phyloP scores from a whole-genome alignment of 1,284 basidiomycete genomes.

The Erythrobasidium hasegawianum region DNA sequence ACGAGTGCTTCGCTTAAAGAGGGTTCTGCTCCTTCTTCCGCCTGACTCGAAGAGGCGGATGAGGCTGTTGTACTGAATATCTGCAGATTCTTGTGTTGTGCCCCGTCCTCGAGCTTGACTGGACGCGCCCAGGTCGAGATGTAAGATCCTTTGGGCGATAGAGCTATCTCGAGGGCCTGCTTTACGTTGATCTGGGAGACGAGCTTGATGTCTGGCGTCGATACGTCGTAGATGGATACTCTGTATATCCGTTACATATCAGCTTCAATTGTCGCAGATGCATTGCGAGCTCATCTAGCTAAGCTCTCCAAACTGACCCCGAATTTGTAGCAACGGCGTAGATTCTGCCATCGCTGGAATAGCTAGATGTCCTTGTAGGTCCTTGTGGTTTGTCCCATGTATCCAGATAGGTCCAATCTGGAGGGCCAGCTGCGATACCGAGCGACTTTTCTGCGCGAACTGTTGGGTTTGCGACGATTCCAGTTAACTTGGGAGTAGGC shows the following conservation, averaged over 20 bases:
- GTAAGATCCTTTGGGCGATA: slow-evolving; percentile 89
- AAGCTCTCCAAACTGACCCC: not conserved
- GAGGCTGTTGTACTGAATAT: slow-evolving; percentile 65
- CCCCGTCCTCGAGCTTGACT: slow-evolving; percentile 63
- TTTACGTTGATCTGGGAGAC: slow-evolving; percentile 13
- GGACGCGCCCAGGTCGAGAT: slow-evolving; percentile 92
- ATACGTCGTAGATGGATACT: slow-evolving; percentile 23
- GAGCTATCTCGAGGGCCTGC: slow-evolving; percentile 69
- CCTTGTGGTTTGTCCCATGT: slow-evolving; percentile 21
- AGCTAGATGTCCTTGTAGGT: slow-evolving; percentile 10
- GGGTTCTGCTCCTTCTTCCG: slow-evolving; percentile 1
- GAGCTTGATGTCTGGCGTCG: slow-evolving; percentile 21
- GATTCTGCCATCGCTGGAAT: slow-evolving; percentile 20
- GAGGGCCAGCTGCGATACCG: slow-evolving; percentile 26
- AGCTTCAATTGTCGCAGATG: too few relatives aligned
- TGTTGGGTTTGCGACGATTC: not conserved
- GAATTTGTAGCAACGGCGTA: slow-evolving; percentile 23
- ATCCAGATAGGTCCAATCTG: slow-evolving; percentile 19
- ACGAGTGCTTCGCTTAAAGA: slow-evolving; percentile 65
- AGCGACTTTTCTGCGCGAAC: slow-evolving; percentile 33
- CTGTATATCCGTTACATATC: slow-evolving; percentile 1
- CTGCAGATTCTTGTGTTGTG: slow-evolving; percentile 81
- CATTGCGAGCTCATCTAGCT: not conserved
- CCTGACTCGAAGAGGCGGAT: not conserved
- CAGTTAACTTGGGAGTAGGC: not conserved